phyloP scores from a whole-genome alignment of 768 basidiomycete genomes.

The Suillus americanus region DNA sequence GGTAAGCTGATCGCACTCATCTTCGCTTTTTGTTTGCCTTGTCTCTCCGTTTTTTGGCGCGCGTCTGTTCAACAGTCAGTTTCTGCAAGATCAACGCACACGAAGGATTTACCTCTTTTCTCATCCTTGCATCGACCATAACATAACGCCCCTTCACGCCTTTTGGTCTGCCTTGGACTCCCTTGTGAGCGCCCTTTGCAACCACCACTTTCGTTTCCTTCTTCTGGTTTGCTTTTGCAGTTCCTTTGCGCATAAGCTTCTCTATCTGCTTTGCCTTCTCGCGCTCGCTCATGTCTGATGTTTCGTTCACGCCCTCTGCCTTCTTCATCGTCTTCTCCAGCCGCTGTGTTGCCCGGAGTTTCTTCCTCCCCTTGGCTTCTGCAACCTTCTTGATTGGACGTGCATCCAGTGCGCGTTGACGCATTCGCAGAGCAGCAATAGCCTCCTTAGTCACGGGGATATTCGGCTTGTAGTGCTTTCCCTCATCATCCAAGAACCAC shows the following conservation, averaged over 20 bases:
- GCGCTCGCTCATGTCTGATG: constrained; percentile 87
- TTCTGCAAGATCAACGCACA: not conserved
- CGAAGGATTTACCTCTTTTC: constrained; percentile 66
- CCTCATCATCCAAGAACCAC: constrained; percentile 98
- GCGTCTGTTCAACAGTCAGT: constrained; percentile 48
- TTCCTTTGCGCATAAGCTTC: constrained; percentile 83
- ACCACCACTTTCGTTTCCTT: constrained; percentile 87
- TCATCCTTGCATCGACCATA: constrained; percentile 94
- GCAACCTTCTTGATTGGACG: constrained; percentile 99
- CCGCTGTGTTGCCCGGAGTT: constrained; percentile 80
- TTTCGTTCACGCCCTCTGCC: constrained; percentile 89
- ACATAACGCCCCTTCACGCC: constrained; percentile 94
- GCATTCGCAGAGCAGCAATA: constrained; percentile 76
- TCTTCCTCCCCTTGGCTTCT: constrained; percentile 97
- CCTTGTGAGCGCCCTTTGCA: constrained; percentile 87
- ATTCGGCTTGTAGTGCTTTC: constrained; percentile 90
- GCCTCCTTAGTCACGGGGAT: constrained; percentile 98
- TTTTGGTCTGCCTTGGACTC: constrained; percentile 89
- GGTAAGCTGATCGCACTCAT: constrained; percentile 17
- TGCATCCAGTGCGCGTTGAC: constrained; percentile 91
- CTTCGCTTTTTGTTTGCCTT: constrained; percentile 67
- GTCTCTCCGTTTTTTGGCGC: constrained; percentile 78
- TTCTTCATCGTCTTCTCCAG: constrained; percentile 94
- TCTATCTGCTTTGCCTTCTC: constrained; percentile 95
- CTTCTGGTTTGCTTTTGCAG: constrained; percentile 63